Conservation (phyloP, 805 yeast genomes). For the Sungouiozyma intestinalis region DNA sequence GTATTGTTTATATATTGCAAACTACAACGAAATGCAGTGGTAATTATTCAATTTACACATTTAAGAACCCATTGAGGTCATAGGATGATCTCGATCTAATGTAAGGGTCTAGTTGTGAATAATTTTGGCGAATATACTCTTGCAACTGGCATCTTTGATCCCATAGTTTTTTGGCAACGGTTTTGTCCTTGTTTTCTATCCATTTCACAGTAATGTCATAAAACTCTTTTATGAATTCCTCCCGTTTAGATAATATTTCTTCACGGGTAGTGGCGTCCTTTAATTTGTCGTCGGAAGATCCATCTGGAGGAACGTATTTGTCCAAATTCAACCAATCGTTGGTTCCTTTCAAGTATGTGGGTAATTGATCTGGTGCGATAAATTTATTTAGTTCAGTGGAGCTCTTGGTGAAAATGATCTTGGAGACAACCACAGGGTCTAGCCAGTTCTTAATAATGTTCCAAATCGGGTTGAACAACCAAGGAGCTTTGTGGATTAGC, state of each 20-base stretch:
- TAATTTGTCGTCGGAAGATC: constrained; percentile 42
- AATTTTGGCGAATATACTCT: constrained; percentile 47
- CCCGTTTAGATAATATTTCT: constrained; percentile 40
- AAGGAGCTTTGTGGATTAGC: constrained; percentile 88
- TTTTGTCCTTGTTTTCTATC: constrained; percentile 44
- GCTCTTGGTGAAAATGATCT: constrained; percentile 72
- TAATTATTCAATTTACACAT: constrained; percentile 3
- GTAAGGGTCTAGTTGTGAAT: constrained; percentile 66
- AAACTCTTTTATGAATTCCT: constrained; percentile 41
- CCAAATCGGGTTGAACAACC: constrained; percentile 96
- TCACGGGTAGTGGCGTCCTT: constrained; percentile 38
- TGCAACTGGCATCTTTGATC: constrained; percentile 46
- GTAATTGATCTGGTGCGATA: constrained; percentile 51
- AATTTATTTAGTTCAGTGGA: constrained; percentile 54
- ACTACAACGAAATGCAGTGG: background rate
- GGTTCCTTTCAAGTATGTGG: constrained; percentile 63
- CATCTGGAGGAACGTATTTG: constrained; percentile 50
- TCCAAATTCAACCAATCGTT: constrained; percentile 44
- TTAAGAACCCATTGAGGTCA: constrained; percentile 61
- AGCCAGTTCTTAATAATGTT: constrained; percentile 85
- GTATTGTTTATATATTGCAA: background rate
- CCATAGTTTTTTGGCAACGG: constrained; percentile 38
- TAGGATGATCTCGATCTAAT: constrained; percentile 67
- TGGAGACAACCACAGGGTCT: constrained; percentile 92
- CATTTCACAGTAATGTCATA: constrained; percentile 62